phyloP scores from a whole-genome alignment of 23 red algal species.

The Agarophyton chilense region DNA sequence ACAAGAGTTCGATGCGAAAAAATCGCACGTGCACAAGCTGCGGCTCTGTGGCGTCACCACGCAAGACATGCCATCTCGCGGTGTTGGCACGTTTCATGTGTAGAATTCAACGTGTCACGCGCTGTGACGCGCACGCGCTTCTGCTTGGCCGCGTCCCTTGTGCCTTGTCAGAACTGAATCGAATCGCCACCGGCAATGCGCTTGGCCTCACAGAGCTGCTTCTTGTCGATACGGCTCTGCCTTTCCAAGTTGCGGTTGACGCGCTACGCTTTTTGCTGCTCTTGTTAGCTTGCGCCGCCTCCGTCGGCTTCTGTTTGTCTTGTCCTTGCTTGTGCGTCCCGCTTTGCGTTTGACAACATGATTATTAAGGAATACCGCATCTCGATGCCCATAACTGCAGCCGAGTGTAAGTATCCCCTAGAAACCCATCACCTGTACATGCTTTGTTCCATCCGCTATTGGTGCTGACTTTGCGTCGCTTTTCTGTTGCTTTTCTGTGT shows the following conservation, averaged over 20 bases:
- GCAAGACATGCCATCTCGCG: too few relatives aligned
- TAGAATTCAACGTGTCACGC: background rate
- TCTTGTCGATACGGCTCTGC: background rate
- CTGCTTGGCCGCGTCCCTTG: background rate
- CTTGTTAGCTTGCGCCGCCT: background rate
- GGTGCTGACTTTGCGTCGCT: background rate
- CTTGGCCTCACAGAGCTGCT: too few relatives aligned
- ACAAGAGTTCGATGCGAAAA: too few relatives aligned
- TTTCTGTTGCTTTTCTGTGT: background rate
- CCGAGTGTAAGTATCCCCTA: slow-evolving; percentile 35
- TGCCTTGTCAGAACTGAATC: too few relatives aligned
- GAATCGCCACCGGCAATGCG: too few relatives aligned
- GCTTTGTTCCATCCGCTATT: background rate
- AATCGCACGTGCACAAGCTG: too few relatives aligned
- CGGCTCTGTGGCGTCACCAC: too few relatives aligned
- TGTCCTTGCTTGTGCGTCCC: background rate
- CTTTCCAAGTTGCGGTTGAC: background rate
- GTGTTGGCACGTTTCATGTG: background rate
- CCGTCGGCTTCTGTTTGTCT: background rate
- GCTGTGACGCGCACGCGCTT: background rate
- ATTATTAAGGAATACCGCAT: slow-evolving; percentile 96
- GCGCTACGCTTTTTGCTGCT: background rate
- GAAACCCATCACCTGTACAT: background rate
- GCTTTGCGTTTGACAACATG: slow-evolving; percentile 52
- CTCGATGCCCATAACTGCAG: slow-evolving; percentile 79